Conservation (phyloP, 495 filamentous ascomycete genomes). For the Penicillium silybi region DNA sequence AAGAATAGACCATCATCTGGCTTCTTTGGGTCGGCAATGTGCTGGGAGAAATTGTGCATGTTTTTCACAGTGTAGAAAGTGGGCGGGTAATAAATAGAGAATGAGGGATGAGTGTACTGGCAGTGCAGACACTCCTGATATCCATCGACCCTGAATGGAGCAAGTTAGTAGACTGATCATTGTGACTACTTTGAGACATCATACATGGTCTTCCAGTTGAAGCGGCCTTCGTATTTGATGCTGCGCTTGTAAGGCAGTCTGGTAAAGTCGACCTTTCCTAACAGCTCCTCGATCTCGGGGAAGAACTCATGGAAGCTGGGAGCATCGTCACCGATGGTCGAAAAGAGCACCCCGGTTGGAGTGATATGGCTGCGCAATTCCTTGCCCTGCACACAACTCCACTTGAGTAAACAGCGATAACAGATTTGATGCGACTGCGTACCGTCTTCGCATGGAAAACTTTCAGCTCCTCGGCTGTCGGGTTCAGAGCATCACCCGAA, state of each 20-base stretch:
- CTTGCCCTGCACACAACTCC: conserved; percentile 16
- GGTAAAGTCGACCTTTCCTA: conserved; percentile 54
- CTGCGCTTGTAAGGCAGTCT: conserved; percentile 52
- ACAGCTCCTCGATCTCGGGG: conserved; percentile 45
- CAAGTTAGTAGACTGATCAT: neutral
- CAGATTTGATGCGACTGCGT: neutral
- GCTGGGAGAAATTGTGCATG: conserved; percentile 55
- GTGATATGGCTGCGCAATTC: conserved; percentile 46
- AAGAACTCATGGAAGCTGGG: conserved; percentile 55
- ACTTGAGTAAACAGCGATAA: neutral
- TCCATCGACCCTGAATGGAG: conserved; percentile 49
- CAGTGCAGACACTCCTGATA: conserved; percentile 63
- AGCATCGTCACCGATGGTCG: conserved; percentile 47
- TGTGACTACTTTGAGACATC: neutral
- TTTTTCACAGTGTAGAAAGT: conserved; percentile 56
- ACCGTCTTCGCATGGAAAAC: conserved; percentile 39
- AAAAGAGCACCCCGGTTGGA: conserved; percentile 51
- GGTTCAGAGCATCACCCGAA: conserved; percentile 27
- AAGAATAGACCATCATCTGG: conserved; percentile 53
- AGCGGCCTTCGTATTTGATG: conserved; percentile 54
- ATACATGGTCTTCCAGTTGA: conserved; percentile 65
- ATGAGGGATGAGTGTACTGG: conserved; percentile 61
- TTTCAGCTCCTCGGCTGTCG: conserved; percentile 33
- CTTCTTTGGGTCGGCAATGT: conserved; percentile 54
- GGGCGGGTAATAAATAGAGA: conserved; percentile 54